A percentile compares a stretch with the other conserved stretches of the same genome.
Evolutionary conservation across 306 rosid species (phyloP).

Genomic region (Dryas octopetala): DNA sequence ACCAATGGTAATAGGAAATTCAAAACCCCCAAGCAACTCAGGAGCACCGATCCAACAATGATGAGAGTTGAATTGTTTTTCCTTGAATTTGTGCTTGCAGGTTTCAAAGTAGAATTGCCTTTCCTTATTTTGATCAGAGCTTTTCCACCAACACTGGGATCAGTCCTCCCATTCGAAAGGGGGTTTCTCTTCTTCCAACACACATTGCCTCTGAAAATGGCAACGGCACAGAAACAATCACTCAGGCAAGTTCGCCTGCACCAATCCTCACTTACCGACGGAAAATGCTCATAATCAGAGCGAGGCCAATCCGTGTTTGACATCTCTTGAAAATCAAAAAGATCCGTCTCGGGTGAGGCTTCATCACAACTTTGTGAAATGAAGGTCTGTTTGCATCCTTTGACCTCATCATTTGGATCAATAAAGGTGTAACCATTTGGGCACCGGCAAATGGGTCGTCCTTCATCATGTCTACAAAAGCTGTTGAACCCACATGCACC

Average conservation of each 20-base stretch:
- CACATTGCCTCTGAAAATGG: not conserved
- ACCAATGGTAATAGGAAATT: not conserved
- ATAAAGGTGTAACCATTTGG: conserved; percentile 1
- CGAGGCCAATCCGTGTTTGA: not conserved
- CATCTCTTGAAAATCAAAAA: conserved; percentile 5
- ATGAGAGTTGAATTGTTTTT: conserved; percentile 6
- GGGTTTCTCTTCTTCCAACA: conserved; percentile 37
- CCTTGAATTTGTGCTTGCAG: not conserved
- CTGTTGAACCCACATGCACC: conserved; percentile 42
- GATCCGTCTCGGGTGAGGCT: conserved; percentile 8
- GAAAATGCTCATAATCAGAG: not conserved
- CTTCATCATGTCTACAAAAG: conserved; percentile 12
- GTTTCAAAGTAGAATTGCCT: conserved; percentile 4
- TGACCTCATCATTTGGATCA: conserved; percentile 22
- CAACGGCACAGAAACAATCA: conserved; percentile 31
- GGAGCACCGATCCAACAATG: conserved; percentile 11
- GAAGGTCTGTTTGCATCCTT: conserved; percentile 32
- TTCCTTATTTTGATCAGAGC: conserved; percentile 36
- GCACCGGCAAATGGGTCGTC: conserved; percentile 16
- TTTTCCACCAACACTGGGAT: not conserved
- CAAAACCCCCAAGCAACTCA: conserved; percentile 2
- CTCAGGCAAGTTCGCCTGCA: conserved; percentile 15
- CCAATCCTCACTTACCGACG: conserved; percentile 9
- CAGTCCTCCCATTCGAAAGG: conserved; percentile 20
- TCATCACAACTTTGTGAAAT: conserved; percentile 38